Percentiles rank a stretch among this genome's conserved stretches.
These are phyloP conservation scores for Sedum album DNA, from an alignment of 164 flowering plant species.

Conservation along the genomic window DNA sequence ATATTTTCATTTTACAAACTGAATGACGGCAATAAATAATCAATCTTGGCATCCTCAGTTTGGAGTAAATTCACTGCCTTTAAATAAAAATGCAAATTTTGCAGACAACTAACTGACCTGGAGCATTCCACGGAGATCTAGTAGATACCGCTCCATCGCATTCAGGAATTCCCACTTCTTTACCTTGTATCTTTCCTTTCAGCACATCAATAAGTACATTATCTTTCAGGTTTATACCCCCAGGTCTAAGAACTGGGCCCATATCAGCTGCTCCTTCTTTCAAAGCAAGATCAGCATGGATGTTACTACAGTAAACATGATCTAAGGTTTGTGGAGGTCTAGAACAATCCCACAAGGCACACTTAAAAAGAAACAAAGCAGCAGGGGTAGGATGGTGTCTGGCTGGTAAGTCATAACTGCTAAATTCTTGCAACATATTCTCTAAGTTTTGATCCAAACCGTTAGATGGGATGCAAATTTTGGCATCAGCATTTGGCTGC, in stretches of 20 bases:
- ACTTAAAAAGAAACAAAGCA: background rate
- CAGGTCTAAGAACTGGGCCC: background rate
- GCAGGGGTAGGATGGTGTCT: background rate
- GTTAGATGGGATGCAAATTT: background rate
- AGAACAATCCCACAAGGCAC: constrained; percentile 2
- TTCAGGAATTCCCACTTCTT: constrained; percentile 1
- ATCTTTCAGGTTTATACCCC: background rate
- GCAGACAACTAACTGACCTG: background rate
- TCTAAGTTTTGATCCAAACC: background rate
- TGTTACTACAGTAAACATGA: background rate
- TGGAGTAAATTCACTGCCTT: too few relatives aligned
- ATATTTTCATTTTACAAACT: background rate
- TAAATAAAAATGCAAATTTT: too few relatives aligned
- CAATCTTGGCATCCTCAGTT: too few relatives aligned
- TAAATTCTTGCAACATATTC: background rate
- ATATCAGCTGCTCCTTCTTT: background rate
- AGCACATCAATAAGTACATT: background rate
- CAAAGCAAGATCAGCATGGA: background rate
- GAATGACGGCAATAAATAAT: too few relatives aligned
- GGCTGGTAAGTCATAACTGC: background rate
- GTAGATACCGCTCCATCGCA: background rate
- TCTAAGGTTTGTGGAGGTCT: background rate
- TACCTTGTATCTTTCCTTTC: background rate
- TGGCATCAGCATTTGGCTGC: background rate
- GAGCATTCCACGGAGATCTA: background rate